Evolutionary conservation across 1,139 yeast genomes (phyloP), one percentile per base, ranked within the genome.

Genomic region (Yamadazyma membranifaciens): DNA sequence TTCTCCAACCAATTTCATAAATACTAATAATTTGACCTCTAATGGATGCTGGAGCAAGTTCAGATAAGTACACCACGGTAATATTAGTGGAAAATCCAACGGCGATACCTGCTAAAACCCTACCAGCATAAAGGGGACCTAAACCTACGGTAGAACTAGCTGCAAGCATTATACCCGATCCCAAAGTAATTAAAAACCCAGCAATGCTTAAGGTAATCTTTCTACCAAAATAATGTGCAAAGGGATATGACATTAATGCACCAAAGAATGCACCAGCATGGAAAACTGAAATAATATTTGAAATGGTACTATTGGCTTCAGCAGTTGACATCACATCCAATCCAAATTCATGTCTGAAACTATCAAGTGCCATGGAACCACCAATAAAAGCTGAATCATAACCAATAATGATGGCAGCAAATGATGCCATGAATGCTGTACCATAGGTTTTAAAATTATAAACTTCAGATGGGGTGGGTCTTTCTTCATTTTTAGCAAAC

Each of bases 191-290:
- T 36, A 66, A 50, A 9, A 51, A 47, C 9, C 71, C 64, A 12
- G 71, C 72, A 15, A 58, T 47, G 15, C 65, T 57, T 42, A 69
- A 58, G 9, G 73, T 59, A 20, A 60, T 48, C 33, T 63, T 56
- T 42, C 75, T 57, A 9, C 75, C 75, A 36, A 54, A 60, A 43
- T 64, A 67, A 48, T 57, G 63, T 9, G 69, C 59, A 37, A 57
- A 60, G 3, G 73, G 73, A 43, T 69, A 69, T 9, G 73, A 65
- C 32, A 67, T 51, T 37, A 69, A 54, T 2, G 74, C 71, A 5
- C 75, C 75, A 45, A 68, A 69, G 48, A 69, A 69, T 42, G 73
- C 65, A 9, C 73, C 75, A 20, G 67, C 73, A 46, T 69, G 75
- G 56, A 69, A 69, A 24, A 68, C 70, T 1, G 73, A 65, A 32